Conservation (phyloP, 192 early-diverging fungal species). For the Coemansia sp. region DNA sequence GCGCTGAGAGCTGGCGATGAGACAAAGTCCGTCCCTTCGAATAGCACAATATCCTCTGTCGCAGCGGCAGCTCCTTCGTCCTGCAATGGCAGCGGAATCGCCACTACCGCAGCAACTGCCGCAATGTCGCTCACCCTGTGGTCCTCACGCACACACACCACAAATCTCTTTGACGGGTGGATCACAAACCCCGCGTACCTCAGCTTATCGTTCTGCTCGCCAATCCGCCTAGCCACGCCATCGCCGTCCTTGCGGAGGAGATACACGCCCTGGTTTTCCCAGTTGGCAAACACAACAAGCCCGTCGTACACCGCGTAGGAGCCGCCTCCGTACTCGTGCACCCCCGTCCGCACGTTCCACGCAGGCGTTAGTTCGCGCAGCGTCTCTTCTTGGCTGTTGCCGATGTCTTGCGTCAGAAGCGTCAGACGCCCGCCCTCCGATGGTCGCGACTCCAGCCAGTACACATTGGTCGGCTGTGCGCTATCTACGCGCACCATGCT, state of each 20-base stretch:
- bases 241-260: slow-evolving; percentile 12
- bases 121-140: slow-evolving; percentile 61
- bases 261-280: slow-evolving; percentile 61
- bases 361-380: slow-evolving; percentile 34
- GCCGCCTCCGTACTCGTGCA: slow-evolving; percentile 81
- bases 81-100: slow-evolving; percentile 41
- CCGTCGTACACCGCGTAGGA: slow-evolving; percentile 60
- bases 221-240: slow-evolving; percentile 31
- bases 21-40: slow-evolving; percentile 68
- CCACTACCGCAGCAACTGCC: slow-evolving; percentile 58
- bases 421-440: slow-evolving; percentile 37
- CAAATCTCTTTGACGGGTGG: slow-evolving; percentile 58
- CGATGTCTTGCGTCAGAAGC: slow-evolving; percentile 38
- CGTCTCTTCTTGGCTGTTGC: slow-evolving; percentile 27
- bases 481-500: slow-evolving; percentile 30
- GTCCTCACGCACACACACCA: slow-evolving; percentile 71
- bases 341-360: slow-evolving; percentile 68
- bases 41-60: slow-evolving; percentile 51
- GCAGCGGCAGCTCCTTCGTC: neutral
- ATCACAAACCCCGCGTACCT: slow-evolving; percentile 71
- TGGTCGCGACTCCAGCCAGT: slow-evolving; percentile 52
- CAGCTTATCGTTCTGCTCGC: slow-evolving; percentile 47
- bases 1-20: slow-evolving; percentile 62
- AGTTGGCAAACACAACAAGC: slow-evolving; percentile 66
- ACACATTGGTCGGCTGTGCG: slow-evolving; percentile 30